Evolutionary conservation across 495 filamentous ascomycete genomes (phyloP), one percentile per base, ranked within the genome.

Genomic region (Penicillium maclennaniae): DNA sequence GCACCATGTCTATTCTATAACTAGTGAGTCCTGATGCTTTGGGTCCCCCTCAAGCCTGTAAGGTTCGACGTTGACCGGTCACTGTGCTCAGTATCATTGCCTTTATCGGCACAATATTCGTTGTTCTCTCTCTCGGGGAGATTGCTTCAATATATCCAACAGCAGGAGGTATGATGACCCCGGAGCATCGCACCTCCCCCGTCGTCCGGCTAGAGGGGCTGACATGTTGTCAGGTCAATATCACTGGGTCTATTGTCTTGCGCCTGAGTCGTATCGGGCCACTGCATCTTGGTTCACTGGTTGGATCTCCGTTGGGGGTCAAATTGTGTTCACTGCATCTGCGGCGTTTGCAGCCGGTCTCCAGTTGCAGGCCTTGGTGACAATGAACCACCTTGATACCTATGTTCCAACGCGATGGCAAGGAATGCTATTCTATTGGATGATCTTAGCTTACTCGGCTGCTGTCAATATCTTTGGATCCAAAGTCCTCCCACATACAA

Each of bases 1-100:
- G 62, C 67, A 2, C 67, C 67, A 7, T 70, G 67, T 49, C 45
- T 70, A 1, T 65, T 68, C 43, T 68, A 69, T 27, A 70, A 69
- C 51, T 66, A 68, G 62, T 63, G 16, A 42, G 61, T 55, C 7
- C 1, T 10, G 8, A 36, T 5, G 9, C 12, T 1, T n/a, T 14
- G 14, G 5, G n/a, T n/a, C n/a, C 8, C 1, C 7, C 7, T 15
- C 12, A 26, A 28, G 8, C 26, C 10, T 4, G 27, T 15, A 39
- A 39, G 37, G 37, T 1, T n/a, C 10, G 31, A 19, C 1, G 15
- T 31, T 57, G 23, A 57, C 39, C 0, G 6, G 2, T 0, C 6
- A 3, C 1, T 20, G 12, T 20, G 16, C 21, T 14, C 16, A 63
- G 61, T 55, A 37, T 62, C 3, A 62, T 62, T n/a, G 41, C 62